A percentile compares a stretch with the other conserved stretches of the same genome.
phyloP scores from a whole-genome alignment of 495 filamentous ascomycete species.

The Aspergillus panamensis region DNA sequence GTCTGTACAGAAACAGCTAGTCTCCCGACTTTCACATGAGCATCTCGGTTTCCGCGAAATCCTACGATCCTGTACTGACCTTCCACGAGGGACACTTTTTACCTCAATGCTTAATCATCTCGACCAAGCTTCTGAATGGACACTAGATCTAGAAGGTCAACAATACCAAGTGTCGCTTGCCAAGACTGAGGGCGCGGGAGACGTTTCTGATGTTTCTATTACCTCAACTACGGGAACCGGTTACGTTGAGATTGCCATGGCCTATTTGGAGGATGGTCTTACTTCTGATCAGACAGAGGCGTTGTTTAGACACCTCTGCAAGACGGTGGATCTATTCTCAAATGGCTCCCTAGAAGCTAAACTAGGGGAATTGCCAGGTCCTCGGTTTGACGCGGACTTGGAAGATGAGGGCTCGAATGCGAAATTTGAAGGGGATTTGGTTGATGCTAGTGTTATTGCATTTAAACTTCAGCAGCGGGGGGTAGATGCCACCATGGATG shows the following conservation, averaged over 20 bases:
- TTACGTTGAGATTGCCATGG: conserved; percentile 14
- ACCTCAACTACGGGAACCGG: conserved; percentile 1
- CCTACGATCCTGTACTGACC: conserved; percentile 6
- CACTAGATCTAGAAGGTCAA: not conserved
- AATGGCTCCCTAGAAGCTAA: conserved; percentile 4
- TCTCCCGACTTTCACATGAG: conserved; percentile 13
- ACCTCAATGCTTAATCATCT: conserved; percentile 13
- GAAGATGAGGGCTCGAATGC: conserved; percentile 19
- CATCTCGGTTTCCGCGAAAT: conserved; percentile 8
- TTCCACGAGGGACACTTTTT: conserved; percentile 1
- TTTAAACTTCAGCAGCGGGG: conserved; percentile 22
- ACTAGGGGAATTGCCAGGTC: not conserved
- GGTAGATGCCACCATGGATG: conserved; percentile 41
- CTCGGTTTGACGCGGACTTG: not conserved
- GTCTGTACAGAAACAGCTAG: conserved; percentile 7
- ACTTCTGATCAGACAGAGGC: not conserved
- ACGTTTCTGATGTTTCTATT: conserved; percentile 9
- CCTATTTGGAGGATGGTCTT: conserved; percentile 11
- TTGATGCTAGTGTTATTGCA: conserved; percentile 20
- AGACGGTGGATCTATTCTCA: conserved; percentile 1
- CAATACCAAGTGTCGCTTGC: conserved; percentile 11
- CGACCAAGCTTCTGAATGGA: conserved; percentile 8
- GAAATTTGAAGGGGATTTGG: conserved; percentile 32
- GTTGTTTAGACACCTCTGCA: not conserved
- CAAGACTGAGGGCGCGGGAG: conserved; percentile 6